Conservation (phyloP, 2,329 filamentous ascomycete genomes). For the Tolypocladium inflatum region DNA sequence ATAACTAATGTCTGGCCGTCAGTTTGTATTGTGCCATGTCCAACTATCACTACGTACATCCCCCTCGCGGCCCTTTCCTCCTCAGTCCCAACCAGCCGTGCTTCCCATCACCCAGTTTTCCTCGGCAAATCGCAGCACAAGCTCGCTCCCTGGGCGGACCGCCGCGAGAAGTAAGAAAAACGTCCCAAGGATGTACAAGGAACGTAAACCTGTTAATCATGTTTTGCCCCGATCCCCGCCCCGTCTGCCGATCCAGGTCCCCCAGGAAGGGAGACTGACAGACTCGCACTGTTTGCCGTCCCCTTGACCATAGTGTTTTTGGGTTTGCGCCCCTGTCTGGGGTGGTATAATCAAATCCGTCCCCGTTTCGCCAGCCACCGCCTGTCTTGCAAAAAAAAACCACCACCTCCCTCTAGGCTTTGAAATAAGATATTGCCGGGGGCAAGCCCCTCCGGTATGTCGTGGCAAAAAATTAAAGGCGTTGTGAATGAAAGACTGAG, state of each 20-base stretch:
- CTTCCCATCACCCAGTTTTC: not conserved
- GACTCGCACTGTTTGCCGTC: not conserved
- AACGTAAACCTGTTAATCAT: not conserved
- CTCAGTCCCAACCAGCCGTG: not conserved
- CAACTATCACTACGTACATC: constrained; percentile 17
- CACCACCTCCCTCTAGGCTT: not conserved
- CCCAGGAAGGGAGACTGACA: not conserved
- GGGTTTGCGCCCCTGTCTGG: not conserved
- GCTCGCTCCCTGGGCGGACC: not conserved
- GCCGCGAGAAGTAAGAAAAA: not conserved
- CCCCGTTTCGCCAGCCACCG: not conserved
- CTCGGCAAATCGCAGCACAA: not conserved
- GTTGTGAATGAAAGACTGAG: constrained; percentile 27
- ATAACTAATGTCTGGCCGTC: constrained; percentile 7
- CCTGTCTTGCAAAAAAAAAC: not conserved
- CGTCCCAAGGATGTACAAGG: not conserved
- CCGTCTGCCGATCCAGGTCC: not conserved
- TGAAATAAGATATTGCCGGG: not conserved
- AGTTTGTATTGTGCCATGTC: constrained; percentile 19
- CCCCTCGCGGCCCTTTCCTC: not conserved
- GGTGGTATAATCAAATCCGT: not conserved
- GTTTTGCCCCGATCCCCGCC: not conserved
- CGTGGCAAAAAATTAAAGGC: constrained; percentile 17
- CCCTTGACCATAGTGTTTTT: not conserved
- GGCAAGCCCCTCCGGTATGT: constrained; percentile 12